phyloP scores from a whole-genome alignment of 2,329 filamentous ascomycete genomes.

The Drechslerella dactyloides region DNA sequence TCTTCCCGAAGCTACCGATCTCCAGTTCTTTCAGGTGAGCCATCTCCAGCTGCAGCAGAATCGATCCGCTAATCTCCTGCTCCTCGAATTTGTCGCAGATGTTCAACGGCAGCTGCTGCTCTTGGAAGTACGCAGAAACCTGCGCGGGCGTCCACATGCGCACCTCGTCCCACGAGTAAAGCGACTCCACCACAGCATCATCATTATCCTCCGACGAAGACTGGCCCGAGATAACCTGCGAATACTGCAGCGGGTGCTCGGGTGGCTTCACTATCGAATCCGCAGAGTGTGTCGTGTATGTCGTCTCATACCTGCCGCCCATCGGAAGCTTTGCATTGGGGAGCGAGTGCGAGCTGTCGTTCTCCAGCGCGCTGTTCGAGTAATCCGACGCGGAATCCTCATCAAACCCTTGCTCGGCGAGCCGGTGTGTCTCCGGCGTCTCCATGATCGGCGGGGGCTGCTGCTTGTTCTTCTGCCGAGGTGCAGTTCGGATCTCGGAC shows the following conservation, averaged over 20 bases:
- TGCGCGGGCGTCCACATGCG: slow-evolving; percentile 78
- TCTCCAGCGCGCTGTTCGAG: slow-evolving; percentile 49
- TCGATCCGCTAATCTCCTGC: slow-evolving; percentile 94
- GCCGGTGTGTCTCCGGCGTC: slow-evolving; percentile 32
- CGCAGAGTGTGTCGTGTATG: slow-evolving; percentile 30
- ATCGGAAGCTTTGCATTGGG: slow-evolving; percentile 26
- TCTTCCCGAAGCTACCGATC: slow-evolving; percentile 55
- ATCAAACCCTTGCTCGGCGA: slow-evolving; percentile 50
- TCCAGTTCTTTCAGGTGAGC: slow-evolving; percentile 55
- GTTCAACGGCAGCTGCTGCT: slow-evolving; percentile 79
- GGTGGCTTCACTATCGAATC: slow-evolving; percentile 29
- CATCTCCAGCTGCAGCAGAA: slow-evolving; percentile 66
- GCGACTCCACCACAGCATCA: slow-evolving; percentile 38
- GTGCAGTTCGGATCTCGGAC: slow-evolving; percentile 69
- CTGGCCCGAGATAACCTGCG: slow-evolving; percentile 55
- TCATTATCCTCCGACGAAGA: slow-evolving; percentile 54
- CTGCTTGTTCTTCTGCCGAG: slow-evolving; percentile 59
- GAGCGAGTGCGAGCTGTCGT: slow-evolving; percentile 39
- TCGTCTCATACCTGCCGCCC: slow-evolving; percentile 28
- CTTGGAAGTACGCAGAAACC: slow-evolving; percentile 87
- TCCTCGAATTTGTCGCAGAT: slow-evolving; percentile 95
- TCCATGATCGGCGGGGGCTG: slow-evolving; percentile 59
- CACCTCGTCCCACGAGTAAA: slow-evolving; percentile 69
- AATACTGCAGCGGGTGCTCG: slow-evolving; percentile 39
- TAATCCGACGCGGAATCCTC: slow-evolving; percentile 54